Evolutionary conservation across 768 basidiomycete genomes (phyloP).

Genomic region (Collybia sordida): DNA sequence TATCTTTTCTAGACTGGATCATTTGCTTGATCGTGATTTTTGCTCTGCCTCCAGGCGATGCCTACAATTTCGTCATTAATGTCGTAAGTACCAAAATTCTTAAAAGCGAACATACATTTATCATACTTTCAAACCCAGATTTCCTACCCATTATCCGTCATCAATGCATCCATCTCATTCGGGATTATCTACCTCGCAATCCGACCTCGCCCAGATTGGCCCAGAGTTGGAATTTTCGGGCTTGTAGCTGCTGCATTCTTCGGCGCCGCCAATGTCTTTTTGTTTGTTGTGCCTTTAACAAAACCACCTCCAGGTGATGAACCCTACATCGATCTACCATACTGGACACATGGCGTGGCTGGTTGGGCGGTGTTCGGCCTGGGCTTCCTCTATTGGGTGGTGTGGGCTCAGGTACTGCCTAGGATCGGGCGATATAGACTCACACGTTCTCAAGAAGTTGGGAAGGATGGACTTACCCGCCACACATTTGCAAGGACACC

Average conservation of each 20-base stretch:
- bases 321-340: constrained; percentile 53
- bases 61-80: constrained; percentile 63
- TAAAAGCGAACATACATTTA: background rate
- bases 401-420: constrained; percentile 30
- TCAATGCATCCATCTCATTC: constrained; percentile 51
- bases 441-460: constrained; percentile 25
- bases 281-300: constrained; percentile 52
- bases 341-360: constrained; percentile 47
- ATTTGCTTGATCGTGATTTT: constrained; percentile 37
- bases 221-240: constrained; percentile 13
- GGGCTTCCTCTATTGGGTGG: constrained; percentile 35
- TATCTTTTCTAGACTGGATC: constrained; percentile 26
- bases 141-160: constrained; percentile 48
- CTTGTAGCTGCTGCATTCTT: constrained; percentile 41
- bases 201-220: constrained; percentile 24
- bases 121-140: constrained; percentile 18
- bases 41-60: constrained; percentile 59
- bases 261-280: constrained; percentile 59
- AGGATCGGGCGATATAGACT: constrained; percentile 29
- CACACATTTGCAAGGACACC: constrained; percentile 15
- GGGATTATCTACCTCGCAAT: constrained; percentile 44
- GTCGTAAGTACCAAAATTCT: constrained; percentile 34
- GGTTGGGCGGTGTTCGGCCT: constrained; percentile 39
- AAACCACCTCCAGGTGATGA: constrained; percentile 47
- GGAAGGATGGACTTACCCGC: constrained; percentile 31